phyloP scores from a whole-genome alignment of 257 asterid genomes.

The Plantago major region DNA sequence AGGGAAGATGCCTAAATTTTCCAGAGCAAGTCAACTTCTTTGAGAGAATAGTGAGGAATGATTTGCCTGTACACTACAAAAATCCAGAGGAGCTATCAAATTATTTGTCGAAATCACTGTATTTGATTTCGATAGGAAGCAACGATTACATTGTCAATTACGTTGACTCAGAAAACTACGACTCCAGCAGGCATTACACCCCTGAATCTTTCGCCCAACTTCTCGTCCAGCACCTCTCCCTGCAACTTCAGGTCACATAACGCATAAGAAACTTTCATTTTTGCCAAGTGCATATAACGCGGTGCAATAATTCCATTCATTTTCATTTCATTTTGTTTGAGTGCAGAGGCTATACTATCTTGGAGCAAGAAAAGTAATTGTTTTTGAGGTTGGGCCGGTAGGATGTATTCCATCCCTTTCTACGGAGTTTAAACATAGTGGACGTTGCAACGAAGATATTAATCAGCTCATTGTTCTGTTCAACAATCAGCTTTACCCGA shows the following conservation, averaged over 20 bases:
- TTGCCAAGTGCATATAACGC: neutral
- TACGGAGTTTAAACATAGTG: slow-evolving; percentile 26
- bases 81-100: slow-evolving; percentile 23
- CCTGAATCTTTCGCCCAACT: slow-evolving; percentile 44
- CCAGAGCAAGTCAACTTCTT: slow-evolving; percentile 46
- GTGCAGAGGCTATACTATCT: slow-evolving; percentile 47
- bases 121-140: slow-evolving; percentile 46
- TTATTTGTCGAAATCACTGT: slow-evolving; percentile 45
- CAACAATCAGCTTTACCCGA: slow-evolving; percentile 36
- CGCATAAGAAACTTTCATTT: neutral
- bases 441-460: slow-evolving; percentile 47
- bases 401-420: slow-evolving; percentile 67
- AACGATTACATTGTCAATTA: slow-evolving; percentile 68
- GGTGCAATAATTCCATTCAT: neutral
- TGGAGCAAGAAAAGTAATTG: slow-evolving; percentile 62
- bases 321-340: neutral
- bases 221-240: slow-evolving; percentile 39
- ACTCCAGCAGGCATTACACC: slow-evolving; percentile 25
- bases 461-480: slow-evolving; percentile 35
- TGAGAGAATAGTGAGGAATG: slow-evolving; percentile 23
- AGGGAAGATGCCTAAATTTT: slow-evolving; percentile 48
- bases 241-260: slow-evolving; percentile 41
- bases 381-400: slow-evolving; percentile 71
- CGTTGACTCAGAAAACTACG: slow-evolving; percentile 14
- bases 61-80: slow-evolving; percentile 24